Evolutionary conservation across 352 stramenopile genomes (phyloP), one percentile per base, ranked within the genome.

Genomic region (Phytophthora hybrid): DNA sequence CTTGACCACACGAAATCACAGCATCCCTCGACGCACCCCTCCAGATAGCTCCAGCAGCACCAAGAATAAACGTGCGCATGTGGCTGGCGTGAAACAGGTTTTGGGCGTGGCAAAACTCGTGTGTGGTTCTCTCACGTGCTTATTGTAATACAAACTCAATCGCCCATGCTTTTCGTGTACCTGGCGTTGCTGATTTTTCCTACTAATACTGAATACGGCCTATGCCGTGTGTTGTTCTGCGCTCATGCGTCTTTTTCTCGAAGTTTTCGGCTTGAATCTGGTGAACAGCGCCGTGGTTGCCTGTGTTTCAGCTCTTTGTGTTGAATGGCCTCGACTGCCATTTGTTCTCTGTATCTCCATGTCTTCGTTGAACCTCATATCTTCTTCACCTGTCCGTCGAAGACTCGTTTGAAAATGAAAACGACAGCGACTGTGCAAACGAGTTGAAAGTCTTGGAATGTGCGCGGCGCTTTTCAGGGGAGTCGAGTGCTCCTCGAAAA

Each of bases 361-460:
- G 21, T 54, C 53, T 26, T 58, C 41, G 46, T 21, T 46, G 37
- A 59, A 61, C 41, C 31, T 49, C 19, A 44, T 41, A 46, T 6
- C 52, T 60, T 13, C 37, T 70, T 81, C 67, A 79, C 63, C 14
- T 73, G 44, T 74, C 46, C 2, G 71, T 63, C 6, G 61, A 75
- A 19, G 65, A 62, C 16, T 75, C 61, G 37, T 75, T 74, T 44
- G 72, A 64, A 66, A 77, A 81, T 19, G 78, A 80, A 78, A 95
- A 95, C 37, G 88, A 94, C 56, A 95, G 85, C 5, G 88, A 93
- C 64, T 89, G 80, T 59, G 85, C 81, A 57, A 93, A 92, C 51
- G 85, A 80, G 56, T 88, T 81, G 66, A 96, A 93, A 2, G 88
- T 96, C 19, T 84, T 91, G 54, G 88, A 93, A 73, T 95, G 87